Conservation (phyloP, 352 stramenopile species). For the Phytopythium mirpurense region DNA sequence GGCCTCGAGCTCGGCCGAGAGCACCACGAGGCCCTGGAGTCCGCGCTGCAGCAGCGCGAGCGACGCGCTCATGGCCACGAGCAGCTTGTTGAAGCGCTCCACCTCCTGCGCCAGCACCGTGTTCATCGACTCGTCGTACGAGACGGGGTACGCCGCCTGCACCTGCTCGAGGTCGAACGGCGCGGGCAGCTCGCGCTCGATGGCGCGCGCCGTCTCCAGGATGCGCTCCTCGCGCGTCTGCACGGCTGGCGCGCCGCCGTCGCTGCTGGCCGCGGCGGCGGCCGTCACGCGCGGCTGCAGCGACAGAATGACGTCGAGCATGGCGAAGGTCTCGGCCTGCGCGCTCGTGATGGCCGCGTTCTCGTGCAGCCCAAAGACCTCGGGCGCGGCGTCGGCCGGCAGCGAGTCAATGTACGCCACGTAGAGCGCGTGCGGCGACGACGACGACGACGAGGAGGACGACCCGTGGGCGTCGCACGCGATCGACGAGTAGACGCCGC, state of each 20-base stretch:
- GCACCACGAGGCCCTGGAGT: constrained; percentile 78
- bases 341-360: constrained; percentile 93
- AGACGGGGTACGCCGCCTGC: constrained; percentile 81
- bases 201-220: constrained; percentile 58
- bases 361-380: constrained; percentile 94
- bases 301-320: constrained; percentile 83
- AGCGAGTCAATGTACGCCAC: constrained; percentile 92
- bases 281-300: constrained; percentile 70
- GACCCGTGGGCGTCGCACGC: constrained; percentile 64
- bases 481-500: constrained; percentile 87
- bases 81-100: constrained; percentile 79
- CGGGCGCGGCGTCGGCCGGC: constrained; percentile 86
- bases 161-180: constrained; percentile 81
- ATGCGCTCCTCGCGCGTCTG: constrained; percentile 81
- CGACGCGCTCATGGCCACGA: constrained; percentile 58
- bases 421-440: constrained; percentile 77
- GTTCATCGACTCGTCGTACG: constrained; percentile 95
- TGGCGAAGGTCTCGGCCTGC: constrained; percentile 84
- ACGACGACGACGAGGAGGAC: no score
- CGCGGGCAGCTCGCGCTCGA: constrained; percentile 52
- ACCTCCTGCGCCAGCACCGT: constrained; percentile 90
- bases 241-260: not conserved
- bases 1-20: constrained; percentile 80
- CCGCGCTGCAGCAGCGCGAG: constrained; percentile 68
- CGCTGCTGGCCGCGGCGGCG: constrained; percentile 39